phyloP scores from a whole-genome alignment of 2,329 filamentous ascomycete species.

The Phoma herbarum region DNA sequence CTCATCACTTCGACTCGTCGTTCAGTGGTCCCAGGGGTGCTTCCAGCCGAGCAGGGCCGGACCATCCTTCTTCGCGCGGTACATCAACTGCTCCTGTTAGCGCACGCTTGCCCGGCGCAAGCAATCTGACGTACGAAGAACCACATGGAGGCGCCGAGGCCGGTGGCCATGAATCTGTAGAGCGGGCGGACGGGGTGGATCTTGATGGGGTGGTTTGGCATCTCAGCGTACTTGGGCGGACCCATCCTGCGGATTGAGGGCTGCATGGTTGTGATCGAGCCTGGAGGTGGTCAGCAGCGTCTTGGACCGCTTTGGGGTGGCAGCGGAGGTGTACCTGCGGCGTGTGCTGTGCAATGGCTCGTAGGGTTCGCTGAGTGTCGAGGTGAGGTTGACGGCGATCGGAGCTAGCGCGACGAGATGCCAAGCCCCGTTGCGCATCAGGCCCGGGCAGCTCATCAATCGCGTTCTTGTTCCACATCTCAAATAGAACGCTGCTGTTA shows the following conservation, averaged over 20 bases:
- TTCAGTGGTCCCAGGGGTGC: constrained; percentile 67
- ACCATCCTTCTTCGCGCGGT: constrained; percentile 96
- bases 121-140: constrained; percentile 79
- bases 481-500: constrained; percentile 19
- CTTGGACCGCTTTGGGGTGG: background rate
- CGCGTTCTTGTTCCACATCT: constrained; percentile 32
- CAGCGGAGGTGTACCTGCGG: constrained; percentile 32
- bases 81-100: constrained; percentile 75
- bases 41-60: constrained; percentile 89
- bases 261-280: constrained; percentile 40
- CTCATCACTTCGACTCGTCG: background rate
- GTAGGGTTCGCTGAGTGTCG: constrained; percentile 27
- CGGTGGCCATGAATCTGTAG: constrained; percentile 87
- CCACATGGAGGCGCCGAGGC: constrained; percentile 96
- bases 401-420: constrained; percentile 27
- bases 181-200: constrained; percentile 71
- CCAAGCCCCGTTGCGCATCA: constrained; percentile 28
- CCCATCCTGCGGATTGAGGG: constrained; percentile 45
- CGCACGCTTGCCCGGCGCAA: background rate
- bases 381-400: constrained; percentile 39
- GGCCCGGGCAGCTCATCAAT: constrained; percentile 27
- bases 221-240: constrained; percentile 50
- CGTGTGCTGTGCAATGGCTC: constrained; percentile 45
- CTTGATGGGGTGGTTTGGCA: constrained; percentile 61
- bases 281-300: constrained; percentile 24